Conservation (phyloP, 139 green algal genomes). For the Nannochloris sp. region DNA sequence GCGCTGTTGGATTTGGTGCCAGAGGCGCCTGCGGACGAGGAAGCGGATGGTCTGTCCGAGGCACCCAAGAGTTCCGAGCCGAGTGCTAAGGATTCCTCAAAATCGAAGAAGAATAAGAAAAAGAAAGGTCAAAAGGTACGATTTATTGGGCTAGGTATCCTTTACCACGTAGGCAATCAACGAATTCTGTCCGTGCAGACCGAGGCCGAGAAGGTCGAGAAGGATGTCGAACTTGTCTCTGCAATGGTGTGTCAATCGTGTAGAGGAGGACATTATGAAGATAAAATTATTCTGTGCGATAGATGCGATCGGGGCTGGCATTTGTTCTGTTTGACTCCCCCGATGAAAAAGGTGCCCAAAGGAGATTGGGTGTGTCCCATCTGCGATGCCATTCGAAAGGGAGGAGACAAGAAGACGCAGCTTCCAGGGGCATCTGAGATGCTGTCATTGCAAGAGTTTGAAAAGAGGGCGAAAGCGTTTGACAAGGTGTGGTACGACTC, state of each 20-base stretch:
- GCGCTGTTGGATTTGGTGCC: constrained; percentile 32
- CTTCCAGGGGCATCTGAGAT: constrained; percentile 12
- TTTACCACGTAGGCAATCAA: no score
- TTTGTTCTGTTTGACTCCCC: constrained; percentile 68
- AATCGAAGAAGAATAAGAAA: no score
- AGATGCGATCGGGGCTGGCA: constrained; percentile 62
- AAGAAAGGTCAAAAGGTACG: no score
- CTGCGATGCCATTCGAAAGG: constrained; percentile 47
- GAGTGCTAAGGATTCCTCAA: no score
- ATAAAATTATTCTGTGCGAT: constrained; percentile 79
- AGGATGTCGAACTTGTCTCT: constrained; percentile 39
- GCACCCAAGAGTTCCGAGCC: no score
- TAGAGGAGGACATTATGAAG: constrained; percentile 49
- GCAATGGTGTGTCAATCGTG: constrained; percentile 52
- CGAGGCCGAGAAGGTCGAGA: background rate
- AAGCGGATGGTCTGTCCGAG: no score
- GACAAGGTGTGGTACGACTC: constrained; percentile 41
- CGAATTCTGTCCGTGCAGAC: background rate
- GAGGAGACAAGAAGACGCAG: constrained; percentile 27
- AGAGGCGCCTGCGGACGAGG: background rate
- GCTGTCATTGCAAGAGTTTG: constrained; percentile 56
- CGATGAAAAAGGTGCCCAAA: constrained; percentile 53
- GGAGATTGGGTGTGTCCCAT: constrained; percentile 78
- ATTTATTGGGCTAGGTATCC: no score
- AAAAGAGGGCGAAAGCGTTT: constrained; percentile 33